phyloP scores from a whole-genome alignment of 2,329 filamentous ascomycete genomes.

The Reticulascus tulasneorum region DNA sequence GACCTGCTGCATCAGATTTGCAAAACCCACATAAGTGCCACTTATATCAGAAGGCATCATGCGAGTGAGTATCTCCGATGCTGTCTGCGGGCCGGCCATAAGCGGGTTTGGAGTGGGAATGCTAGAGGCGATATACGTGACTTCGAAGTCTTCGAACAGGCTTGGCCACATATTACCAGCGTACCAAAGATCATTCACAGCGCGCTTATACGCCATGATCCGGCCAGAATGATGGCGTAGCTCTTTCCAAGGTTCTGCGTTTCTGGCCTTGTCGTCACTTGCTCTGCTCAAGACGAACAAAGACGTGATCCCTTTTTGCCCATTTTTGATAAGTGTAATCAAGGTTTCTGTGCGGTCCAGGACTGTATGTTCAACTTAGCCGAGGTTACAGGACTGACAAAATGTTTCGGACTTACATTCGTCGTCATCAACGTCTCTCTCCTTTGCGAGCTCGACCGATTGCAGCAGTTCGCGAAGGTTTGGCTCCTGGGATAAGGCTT shows the following conservation, averaged over 20 bases:
- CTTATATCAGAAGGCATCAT: conserved; percentile 10
- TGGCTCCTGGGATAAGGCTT: no score
- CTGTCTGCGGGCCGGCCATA: conserved; percentile 13
- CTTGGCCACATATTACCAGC: conserved; percentile 19
- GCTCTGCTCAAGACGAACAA: neutral
- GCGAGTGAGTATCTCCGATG: conserved; percentile 18
- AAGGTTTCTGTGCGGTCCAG: neutral
- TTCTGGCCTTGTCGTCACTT: neutral
- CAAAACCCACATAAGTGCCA: neutral
- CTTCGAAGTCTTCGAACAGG: conserved; percentile 25
- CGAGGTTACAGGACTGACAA: no score
- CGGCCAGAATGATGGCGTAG: no score
- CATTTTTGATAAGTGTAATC: neutral
- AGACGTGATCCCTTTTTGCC: neutral
- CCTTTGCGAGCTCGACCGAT: no score
- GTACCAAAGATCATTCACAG: neutral
- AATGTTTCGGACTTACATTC: no score
- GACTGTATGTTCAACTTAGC: no score
- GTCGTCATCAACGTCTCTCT: no score
- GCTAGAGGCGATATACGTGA: conserved; percentile 23
- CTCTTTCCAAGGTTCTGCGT: neutral
- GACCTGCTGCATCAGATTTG: conserved; percentile 10
- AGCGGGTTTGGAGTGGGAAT: conserved; percentile 12
- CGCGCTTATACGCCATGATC: neutral
- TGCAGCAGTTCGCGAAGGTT: no score